A percentile compares a stretch with the other conserved stretches of the same genome.
These are phyloP conservation scores for Talaromyces sp. DNA, from an alignment of 2,329 filamentous ascomycete species.

Conservation along the genomic window DNA sequence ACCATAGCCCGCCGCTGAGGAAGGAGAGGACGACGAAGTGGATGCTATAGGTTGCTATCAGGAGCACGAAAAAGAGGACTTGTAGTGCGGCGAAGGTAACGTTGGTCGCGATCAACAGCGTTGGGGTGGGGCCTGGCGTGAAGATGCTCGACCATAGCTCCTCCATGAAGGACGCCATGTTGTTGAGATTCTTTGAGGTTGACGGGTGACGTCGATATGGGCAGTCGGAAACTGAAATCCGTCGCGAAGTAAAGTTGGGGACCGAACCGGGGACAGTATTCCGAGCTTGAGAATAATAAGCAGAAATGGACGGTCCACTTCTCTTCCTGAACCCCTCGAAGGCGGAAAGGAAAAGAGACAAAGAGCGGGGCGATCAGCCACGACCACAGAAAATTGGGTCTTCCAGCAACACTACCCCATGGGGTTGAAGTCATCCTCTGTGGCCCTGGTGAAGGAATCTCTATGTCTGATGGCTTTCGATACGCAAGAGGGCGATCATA, in stretches of 20 bases:
- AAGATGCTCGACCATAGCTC: slow-evolving; percentile 92
- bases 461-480: too few relatives aligned
- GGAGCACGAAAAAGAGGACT: slow-evolving; percentile 71
- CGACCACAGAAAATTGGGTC: neutral
- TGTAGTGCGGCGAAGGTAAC: slow-evolving; percentile 85
- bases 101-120: slow-evolving; percentile 87
- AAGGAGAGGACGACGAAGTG: slow-evolving; percentile 84
- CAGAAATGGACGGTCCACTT: neutral
- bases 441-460: too few relatives aligned
- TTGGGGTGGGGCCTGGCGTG: slow-evolving; percentile 85
- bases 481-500: neutral
- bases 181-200: slow-evolving; percentile 7
- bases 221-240: slow-evolving; percentile 27
- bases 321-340: neutral
- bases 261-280: slow-evolving; percentile 12
- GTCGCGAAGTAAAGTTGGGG: neutral
- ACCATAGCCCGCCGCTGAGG: slow-evolving; percentile 83
- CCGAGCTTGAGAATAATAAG: slow-evolving; percentile 10
- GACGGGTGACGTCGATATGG: slow-evolving; percentile 16
- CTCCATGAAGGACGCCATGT: slow-evolving; percentile 61
- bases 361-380: neutral
- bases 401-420: neutral
- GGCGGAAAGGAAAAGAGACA: neutral
- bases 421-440: neutral
- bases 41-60: slow-evolving; percentile 80